A percentile compares a stretch with the other conserved stretches of the same genome.
Conservation (phyloP, 768 basidiomycete genomes). For the Amyloporia xantha region DNA sequence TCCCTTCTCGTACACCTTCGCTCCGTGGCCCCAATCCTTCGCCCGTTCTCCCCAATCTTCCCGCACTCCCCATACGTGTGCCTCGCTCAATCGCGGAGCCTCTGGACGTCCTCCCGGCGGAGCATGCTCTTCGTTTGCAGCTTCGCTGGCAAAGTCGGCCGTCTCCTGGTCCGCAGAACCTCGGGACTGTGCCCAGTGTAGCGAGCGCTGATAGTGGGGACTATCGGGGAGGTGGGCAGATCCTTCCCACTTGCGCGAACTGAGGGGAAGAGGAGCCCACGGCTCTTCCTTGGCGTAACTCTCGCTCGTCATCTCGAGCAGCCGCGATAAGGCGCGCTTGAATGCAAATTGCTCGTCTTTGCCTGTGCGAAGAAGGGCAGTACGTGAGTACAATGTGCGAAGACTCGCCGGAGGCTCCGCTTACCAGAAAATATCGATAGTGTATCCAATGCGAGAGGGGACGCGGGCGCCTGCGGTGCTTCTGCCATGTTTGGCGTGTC, state of each 20-base stretch:
- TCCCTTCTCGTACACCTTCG: constrained; percentile 5
- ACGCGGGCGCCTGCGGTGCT: constrained; percentile 22
- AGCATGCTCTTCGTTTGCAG: constrained; percentile 9
- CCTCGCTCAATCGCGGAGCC: constrained; percentile 29
- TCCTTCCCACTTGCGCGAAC: constrained; percentile 29
- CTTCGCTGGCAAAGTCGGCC: constrained; percentile 21
- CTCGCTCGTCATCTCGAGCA: constrained; percentile 49
- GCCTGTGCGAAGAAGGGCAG: constrained; percentile 21
- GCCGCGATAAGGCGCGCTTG: constrained; percentile 52
- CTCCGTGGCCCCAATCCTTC: constrained; percentile 15
- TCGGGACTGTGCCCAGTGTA: neutral
- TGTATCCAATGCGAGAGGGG: constrained; percentile 34
- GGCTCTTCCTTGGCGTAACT: constrained; percentile 25
- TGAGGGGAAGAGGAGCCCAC: constrained; percentile 32
- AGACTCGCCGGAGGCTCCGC: neutral
- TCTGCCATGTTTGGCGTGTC: constrained; percentile 30
- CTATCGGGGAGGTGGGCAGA: neutral
- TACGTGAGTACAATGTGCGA: neutral
- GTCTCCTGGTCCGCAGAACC: neutral
- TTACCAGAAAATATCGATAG: constrained; percentile 45
- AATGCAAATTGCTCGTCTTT: constrained; percentile 60
- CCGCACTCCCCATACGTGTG: constrained; percentile 34
- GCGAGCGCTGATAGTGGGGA: neutral
- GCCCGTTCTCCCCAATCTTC: constrained; percentile 29
- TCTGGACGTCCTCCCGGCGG: constrained; percentile 15